A percentile compares a stretch with the other conserved stretches of the same genome.
Evolutionary conservation across 2,329 filamentous ascomycete genomes (phyloP).

Genomic region (Rutstroemia sydowiana): DNA sequence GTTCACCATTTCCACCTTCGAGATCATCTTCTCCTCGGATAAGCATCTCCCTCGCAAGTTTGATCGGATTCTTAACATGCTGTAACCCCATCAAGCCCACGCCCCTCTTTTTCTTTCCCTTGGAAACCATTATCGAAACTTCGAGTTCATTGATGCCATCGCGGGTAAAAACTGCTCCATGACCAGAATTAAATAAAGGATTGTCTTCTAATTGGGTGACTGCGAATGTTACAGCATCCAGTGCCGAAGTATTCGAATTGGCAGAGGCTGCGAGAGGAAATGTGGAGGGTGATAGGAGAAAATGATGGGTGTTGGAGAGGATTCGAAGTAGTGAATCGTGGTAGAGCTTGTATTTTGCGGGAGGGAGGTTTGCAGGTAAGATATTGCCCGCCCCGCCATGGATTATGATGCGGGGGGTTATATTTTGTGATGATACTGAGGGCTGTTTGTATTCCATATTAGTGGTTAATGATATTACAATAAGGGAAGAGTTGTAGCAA

Average conservation of each 20-base stretch:
- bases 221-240: slow-evolving; percentile 69
- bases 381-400: slow-evolving; percentile 65
- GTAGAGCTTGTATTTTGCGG: slow-evolving; percentile 50
- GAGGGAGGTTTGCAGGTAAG: slow-evolving; percentile 49
- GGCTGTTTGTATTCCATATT: slow-evolving; percentile 15
- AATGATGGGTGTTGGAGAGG: slow-evolving; percentile 40
- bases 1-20: slow-evolving; percentile 35
- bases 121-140: slow-evolving; percentile 77
- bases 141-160: slow-evolving; percentile 81
- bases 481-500: no score
- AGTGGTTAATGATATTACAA: no score
- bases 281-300: slow-evolving; percentile 47
- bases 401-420: slow-evolving; percentile 32
- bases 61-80: slow-evolving; percentile 72
- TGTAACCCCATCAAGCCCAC: slow-evolving; percentile 69
- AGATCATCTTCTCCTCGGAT: slow-evolving; percentile 57
- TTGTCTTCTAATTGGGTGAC: slow-evolving; percentile 72
- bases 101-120: slow-evolving; percentile 64
- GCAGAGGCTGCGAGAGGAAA: slow-evolving; percentile 43
- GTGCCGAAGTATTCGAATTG: slow-evolving; percentile 40
- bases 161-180: slow-evolving; percentile 79
- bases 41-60: slow-evolving; percentile 64
- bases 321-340: slow-evolving; percentile 54
- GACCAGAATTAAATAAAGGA: slow-evolving; percentile 75
- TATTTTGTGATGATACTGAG: neutral